These are phyloP conservation scores for Aspergillus incahuasiensis DNA, from an alignment of 495 filamentous ascomycete genomes.

Conservation along the genomic window DNA sequence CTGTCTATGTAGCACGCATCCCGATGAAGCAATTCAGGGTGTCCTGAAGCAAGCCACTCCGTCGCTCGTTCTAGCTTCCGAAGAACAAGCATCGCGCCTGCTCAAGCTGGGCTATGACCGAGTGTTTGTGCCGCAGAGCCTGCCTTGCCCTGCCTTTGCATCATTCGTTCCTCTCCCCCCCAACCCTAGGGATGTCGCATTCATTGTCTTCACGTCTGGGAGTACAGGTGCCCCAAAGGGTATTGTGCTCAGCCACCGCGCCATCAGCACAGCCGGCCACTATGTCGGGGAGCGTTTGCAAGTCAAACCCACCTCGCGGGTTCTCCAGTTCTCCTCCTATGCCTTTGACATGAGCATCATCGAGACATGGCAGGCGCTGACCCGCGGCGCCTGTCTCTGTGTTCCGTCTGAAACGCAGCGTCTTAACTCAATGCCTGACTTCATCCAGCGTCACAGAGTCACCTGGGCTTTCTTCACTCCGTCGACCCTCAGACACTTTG, in stretches of 20 bases:
- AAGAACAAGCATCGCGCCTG: too few species aligned
- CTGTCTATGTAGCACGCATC: too few species aligned
- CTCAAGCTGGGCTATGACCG: too few species aligned
- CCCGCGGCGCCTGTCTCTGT: conserved; percentile 18
- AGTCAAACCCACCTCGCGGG: neutral
- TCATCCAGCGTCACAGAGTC: conserved; percentile 24
- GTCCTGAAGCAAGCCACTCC: too few species aligned
- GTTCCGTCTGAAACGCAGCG: conserved; percentile 10
- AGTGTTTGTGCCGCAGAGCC: too few species aligned
- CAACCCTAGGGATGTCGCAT: too few species aligned
- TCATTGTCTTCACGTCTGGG: conserved; percentile 36
- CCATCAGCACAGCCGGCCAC: neutral
- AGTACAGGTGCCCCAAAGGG: conserved; percentile 41
- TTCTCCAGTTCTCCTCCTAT: conserved; percentile 9
- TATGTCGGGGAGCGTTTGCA: neutral
- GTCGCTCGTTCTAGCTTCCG: too few species aligned
- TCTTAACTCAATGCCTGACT: conserved; percentile 2
- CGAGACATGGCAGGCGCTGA: conserved; percentile 14
- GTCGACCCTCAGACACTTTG: neutral
- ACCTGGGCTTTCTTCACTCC: conserved; percentile 7
- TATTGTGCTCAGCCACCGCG: conserved; percentile 24
- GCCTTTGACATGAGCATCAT: conserved; percentile 18
- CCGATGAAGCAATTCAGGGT: too few species aligned
- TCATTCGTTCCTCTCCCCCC: too few species aligned
- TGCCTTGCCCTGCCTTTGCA: too few species aligned